Base-by-base conservation (phyloP, 192 early-diverging fungal genomes). In the Gonapodya sp. region DNA sequence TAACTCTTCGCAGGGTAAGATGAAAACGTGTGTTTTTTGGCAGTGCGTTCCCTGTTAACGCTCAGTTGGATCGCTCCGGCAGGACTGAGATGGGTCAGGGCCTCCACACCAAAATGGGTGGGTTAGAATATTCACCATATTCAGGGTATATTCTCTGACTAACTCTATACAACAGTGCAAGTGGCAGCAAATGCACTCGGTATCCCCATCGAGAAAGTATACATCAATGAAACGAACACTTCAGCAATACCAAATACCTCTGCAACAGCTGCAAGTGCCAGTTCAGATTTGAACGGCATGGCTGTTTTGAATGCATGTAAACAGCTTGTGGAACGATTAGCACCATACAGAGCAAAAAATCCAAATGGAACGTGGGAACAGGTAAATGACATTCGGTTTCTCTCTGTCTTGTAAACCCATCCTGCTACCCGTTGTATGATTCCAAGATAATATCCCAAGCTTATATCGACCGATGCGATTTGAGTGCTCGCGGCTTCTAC, bases 401-500 rank as follows among this genome's bases (percentile, higher is more conserved):
- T 64, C 8, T 64, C 24, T 64, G 46, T 64, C 46, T 64, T 64
- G 46, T 16, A 64, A 64, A 24, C 46, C 24, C 8, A 64, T 8
- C 8, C 46, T 64, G n/a, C n/a, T n/a, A n/a, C 35, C 81, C 82
- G 83, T n/a, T 32, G 81, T 64, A 8, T 64, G 46, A 16, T 64
- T 64, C n/a, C n/a, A n/a, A 64, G 46, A 64, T 64, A 16, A 24
- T 64, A 16, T 64, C 46, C 24, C 83, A 87, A 34, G 94, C 94
- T 0, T 95, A 96, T 85, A 84, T 93, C 73, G 94, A 94, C 74
- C 89, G 95, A 78, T 87, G 92, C 81, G 92, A 92, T 81, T 88
- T 96, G 73, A 89, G 91, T 0, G 93, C 93, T 2, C 92, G 93
- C 64, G 95, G 95, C n/a, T 94, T 94, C 86, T 95, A 95, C 85